A percentile compares a stretch with the other conserved stretches of the same genome.
phyloP scores from a whole-genome alignment of 306 rosid genomes.

The Heteromeles arbutifolia region DNA sequence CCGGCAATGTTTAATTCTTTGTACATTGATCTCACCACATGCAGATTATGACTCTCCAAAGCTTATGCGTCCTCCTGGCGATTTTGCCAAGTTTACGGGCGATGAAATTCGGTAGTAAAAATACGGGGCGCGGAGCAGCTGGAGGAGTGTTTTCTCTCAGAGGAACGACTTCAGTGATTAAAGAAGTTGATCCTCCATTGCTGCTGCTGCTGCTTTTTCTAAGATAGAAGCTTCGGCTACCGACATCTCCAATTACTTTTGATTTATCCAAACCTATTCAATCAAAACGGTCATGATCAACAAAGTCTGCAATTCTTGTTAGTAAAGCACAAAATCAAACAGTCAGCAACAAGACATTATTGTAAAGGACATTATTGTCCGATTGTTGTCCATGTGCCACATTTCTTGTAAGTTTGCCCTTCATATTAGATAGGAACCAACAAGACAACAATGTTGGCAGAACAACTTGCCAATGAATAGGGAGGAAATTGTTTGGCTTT shows the following conservation, averaged over 20 bases:
- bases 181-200: slow-evolving; percentile 21
- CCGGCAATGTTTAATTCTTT: background rate
- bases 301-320: background rate
- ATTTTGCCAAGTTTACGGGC: slow-evolving; percentile 41
- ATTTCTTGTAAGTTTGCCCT: background rate
- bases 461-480: background rate
- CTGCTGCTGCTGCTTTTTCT: slow-evolving; percentile 31
- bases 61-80: slow-evolving; percentile 48
- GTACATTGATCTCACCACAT: slow-evolving; percentile 15
- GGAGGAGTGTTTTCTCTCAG: slow-evolving; percentile 25
- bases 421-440: too few relatives aligned
- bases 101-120: slow-evolving; percentile 30
- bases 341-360: too few relatives aligned
- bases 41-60: slow-evolving; percentile 69
- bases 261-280: slow-evolving; percentile 65
- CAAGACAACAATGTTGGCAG: too few relatives aligned
- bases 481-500: background rate
- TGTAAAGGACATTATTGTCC: too few relatives aligned
- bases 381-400: background rate
- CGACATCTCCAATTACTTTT: slow-evolving; percentile 60
- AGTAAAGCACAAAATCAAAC: background rate
- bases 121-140: slow-evolving; percentile 19
- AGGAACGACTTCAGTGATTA: slow-evolving; percentile 16
- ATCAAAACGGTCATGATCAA: background rate
- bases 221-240: slow-evolving; percentile 76